Conservation (phyloP, 192 early-diverging fungal genomes). For the Thamnidium elegans region DNA sequence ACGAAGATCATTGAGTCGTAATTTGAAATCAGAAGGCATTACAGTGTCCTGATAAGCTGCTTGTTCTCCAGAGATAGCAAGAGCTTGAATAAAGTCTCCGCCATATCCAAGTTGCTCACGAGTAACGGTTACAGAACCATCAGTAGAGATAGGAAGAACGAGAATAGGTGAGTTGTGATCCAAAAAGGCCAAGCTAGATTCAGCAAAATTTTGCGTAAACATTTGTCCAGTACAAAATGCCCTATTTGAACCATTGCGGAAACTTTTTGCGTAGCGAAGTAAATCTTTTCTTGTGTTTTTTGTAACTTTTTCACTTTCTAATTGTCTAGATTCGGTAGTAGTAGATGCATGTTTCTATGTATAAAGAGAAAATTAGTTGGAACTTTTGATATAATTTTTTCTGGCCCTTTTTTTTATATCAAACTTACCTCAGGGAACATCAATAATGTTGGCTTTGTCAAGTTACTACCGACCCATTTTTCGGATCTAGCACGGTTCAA, state of each 20-base stretch:
- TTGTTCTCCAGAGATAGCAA: conserved; percentile 24
- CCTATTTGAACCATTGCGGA: background rate
- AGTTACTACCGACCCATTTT: conserved; percentile 42
- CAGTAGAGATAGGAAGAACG: background rate
- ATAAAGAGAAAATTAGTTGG: too few relatives aligned
- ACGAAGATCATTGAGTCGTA: conserved; percentile 9
- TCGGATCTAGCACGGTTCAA: conserved; percentile 40
- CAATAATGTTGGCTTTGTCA: conserved; percentile 43
- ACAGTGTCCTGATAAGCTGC: conserved; percentile 8
- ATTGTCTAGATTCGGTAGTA: too few relatives aligned
- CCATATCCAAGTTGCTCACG: conserved; percentile 19
- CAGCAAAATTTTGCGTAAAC: background rate
- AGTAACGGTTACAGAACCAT: conserved; percentile 8
- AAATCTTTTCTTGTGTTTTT: too few relatives aligned
- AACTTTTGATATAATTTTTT: too few relatives aligned
- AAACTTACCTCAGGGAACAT: conserved; percentile 39
- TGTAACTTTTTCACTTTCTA: too few relatives aligned
- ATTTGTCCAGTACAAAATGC: background rate
- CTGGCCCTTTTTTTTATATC: too few relatives aligned
- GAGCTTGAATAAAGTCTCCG: conserved; percentile 23
- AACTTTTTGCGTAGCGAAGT: too few relatives aligned
- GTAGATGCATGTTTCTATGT: too few relatives aligned
- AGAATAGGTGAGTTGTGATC: background rate
- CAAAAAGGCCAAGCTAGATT: background rate
- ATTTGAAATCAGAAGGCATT: background rate